A percentile compares a stretch with the other conserved stretches of the same genome.
phyloP scores from a whole-genome alignment of 2,329 filamentous ascomycete species.

The Hypoxylon sp. region DNA sequence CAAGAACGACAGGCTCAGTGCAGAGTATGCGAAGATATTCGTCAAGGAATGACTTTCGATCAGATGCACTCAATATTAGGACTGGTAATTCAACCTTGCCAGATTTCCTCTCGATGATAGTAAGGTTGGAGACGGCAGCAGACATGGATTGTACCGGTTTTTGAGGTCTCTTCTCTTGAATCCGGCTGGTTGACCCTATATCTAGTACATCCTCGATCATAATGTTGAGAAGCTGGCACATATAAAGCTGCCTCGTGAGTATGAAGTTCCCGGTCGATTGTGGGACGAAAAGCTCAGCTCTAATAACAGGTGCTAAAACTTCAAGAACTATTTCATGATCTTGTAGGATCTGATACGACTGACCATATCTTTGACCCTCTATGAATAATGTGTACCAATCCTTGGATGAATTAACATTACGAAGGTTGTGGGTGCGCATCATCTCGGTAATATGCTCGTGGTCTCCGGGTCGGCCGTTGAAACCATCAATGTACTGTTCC shows the following conservation, averaged over 20 bases:
- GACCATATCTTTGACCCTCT: background rate
- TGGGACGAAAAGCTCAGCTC: background rate
- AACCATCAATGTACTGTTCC: slow-evolving; percentile 1
- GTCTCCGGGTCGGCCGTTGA: slow-evolving; percentile 1
- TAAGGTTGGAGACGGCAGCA: background rate
- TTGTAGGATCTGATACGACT: background rate
- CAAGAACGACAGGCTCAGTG: background rate
- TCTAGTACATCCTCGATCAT: slow-evolving; percentile 10
- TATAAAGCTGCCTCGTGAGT: background rate
- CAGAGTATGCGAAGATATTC: slow-evolving; percentile 8
- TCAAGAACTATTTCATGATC: background rate
- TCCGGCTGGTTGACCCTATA: slow-evolving; percentile 2
- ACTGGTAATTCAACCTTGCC: background rate
- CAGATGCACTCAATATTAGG: background rate
- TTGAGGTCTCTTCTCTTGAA: background rate
- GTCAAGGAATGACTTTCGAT: slow-evolving; percentile 8
- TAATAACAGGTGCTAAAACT: background rate
- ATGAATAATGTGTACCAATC: background rate
- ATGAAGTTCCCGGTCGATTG: background rate
- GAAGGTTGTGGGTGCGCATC: slow-evolving; percentile 1
- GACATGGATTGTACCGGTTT: background rate
- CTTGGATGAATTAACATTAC: background rate
- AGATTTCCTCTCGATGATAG: background rate
- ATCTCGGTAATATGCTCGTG: background rate
- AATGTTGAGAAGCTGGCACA: slow-evolving; percentile 1